These are phyloP conservation scores for Neofusicoccum sp. DNA, from an alignment of 2,329 filamentous ascomycete species.

Conservation along the genomic window DNA sequence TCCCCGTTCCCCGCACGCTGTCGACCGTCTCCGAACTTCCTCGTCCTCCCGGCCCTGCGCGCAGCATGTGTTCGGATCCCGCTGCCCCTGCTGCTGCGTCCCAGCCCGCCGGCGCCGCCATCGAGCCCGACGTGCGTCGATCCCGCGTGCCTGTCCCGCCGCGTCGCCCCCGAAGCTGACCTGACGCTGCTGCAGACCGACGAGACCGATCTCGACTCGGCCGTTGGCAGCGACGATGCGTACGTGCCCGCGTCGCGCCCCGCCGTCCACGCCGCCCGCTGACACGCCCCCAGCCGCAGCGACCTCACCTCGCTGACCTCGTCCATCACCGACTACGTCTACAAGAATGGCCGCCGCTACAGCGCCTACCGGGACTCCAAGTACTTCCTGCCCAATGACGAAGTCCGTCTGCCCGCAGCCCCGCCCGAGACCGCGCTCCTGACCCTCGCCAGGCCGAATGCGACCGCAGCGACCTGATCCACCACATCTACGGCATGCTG, in stretches of 20 bases:
- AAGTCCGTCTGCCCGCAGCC: conserved; percentile 13
- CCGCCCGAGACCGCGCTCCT: neutral
- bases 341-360: conserved; percentile 29
- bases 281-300: neutral
- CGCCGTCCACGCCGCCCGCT: neutral
- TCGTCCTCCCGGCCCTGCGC: neutral
- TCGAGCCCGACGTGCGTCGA: conserved; percentile 1
- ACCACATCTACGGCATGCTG: conserved; percentile 38
- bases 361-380: conserved; percentile 36
- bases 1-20: neutral
- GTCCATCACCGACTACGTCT: conserved; percentile 8
- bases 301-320: conserved; percentile 6
- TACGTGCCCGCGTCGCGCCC: neutral
- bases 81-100: neutral
- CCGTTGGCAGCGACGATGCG: neutral
- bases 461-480: conserved; percentile 34
- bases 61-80: neutral
- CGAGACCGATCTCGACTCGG: conserved; percentile 6
- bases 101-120: neutral
- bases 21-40: neutral
- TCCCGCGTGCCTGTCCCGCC: neutral
- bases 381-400: conserved; percentile 37
- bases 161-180: neutral
- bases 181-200: neutral
- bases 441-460: conserved; percentile 34